phyloP scores from a whole-genome alignment of 441 rosid species.

The Mallotus japonicus region DNA sequence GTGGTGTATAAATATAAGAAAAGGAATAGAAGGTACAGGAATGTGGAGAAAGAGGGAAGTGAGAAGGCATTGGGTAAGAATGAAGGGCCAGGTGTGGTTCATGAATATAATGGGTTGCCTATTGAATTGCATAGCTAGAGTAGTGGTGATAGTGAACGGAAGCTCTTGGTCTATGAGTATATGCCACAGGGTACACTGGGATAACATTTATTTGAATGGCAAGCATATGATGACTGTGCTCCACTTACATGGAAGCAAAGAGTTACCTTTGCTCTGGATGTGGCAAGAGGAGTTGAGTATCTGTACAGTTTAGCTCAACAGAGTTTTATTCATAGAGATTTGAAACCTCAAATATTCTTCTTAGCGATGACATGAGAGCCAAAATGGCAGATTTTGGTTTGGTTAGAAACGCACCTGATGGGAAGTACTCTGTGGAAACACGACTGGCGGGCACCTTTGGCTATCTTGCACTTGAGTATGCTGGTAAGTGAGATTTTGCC shows the following conservation, averaged over 20 bases:
- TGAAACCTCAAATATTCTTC: constrained; percentile 90
- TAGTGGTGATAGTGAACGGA: constrained; percentile 55
- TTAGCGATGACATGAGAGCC: constrained; percentile 93
- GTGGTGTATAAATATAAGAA: constrained; percentile 50
- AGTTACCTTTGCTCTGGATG: constrained; percentile 73
- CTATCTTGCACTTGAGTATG: constrained; percentile 91
- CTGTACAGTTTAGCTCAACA: constrained; percentile 84
- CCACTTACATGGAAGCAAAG: constrained; percentile 84
- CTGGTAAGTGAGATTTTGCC: constrained; percentile 46
- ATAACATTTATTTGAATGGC: constrained; percentile 67
- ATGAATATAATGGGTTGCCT: constrained; percentile 42
- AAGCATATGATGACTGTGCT: constrained; percentile 39
- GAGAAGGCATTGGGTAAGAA: constrained; percentile 43
- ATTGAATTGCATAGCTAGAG: constrained; percentile 53
- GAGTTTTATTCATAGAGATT: constrained; percentile 88
- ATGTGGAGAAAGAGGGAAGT: constrained; percentile 38
- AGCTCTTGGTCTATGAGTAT: constrained; percentile 77
- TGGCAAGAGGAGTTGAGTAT: constrained; percentile 88
- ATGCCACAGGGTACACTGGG: constrained; percentile 88
- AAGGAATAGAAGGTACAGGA: constrained; percentile 42
- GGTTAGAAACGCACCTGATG: constrained; percentile 84
- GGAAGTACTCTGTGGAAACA: constrained; percentile 73
- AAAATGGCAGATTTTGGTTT: constrained; percentile 93
- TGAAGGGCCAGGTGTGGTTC: constrained; percentile 26
- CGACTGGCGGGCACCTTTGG: constrained; percentile 91